phyloP scores from a whole-genome alignment of 2,329 filamentous ascomycete genomes.

The Conoideocrella luteorostrata region DNA sequence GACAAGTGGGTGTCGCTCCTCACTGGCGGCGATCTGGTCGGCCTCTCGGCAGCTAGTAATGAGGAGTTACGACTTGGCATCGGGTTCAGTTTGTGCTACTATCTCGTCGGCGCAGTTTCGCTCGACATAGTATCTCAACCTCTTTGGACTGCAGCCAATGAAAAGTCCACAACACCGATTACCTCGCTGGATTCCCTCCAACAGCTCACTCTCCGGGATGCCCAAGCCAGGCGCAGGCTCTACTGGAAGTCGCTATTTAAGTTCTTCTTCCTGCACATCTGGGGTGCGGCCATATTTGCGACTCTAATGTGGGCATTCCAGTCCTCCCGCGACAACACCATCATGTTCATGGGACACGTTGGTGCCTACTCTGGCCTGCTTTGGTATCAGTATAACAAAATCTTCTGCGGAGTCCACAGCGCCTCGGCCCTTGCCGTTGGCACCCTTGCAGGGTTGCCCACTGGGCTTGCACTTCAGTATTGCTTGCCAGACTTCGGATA shows the following conservation, averaged over 20 bases:
- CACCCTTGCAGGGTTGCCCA: not conserved
- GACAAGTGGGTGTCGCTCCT: not conserved
- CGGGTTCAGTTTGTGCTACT: not conserved
- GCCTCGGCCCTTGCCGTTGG: not conserved
- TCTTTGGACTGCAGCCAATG: not conserved
- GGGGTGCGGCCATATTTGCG: not conserved
- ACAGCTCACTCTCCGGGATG: not conserved
- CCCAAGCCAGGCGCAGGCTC: not conserved
- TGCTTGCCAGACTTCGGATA: not conserved
- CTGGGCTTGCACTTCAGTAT: not conserved
- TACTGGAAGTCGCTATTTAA: constrained; percentile 1
- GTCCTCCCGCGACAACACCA: constrained; percentile 1
- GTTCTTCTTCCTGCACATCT: constrained; percentile 1
- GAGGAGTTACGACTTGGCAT: not conserved
- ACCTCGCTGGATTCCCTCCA: not conserved
- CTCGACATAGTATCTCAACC: not conserved
- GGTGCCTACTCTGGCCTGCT: not conserved
- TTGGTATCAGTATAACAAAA: not conserved
- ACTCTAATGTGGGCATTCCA: not conserved
- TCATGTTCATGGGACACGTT: not conserved
- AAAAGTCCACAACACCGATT: not conserved
- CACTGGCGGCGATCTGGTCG: not conserved
- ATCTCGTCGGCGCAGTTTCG: not conserved
- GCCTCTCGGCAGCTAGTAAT: not conserved
- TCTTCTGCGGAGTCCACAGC: not conserved